Evolutionary conservation across 352 stramenopile genomes (phyloP), one percentile per base, ranked within the genome.

Genomic region (Pythium periplocum): DNA sequence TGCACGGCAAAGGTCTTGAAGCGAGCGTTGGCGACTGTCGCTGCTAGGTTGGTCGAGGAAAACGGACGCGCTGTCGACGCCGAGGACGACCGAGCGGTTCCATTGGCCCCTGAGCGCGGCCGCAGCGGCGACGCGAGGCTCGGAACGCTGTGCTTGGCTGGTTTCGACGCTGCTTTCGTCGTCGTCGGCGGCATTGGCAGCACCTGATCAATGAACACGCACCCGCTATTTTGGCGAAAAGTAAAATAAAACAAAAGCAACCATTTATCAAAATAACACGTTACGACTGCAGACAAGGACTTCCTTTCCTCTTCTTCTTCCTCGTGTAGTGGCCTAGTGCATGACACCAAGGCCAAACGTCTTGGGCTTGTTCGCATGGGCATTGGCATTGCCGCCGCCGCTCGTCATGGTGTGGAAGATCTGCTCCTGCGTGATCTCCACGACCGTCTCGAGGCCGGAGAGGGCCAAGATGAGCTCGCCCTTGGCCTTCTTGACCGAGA

Each of bases 1-100:
- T 87, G 70, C 59, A 83, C 61, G 41, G 75, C 66, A 40, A 84
- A 81, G 6, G 57, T 73, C 53, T 78, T 78, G 53, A 81, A 79
- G 4, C 68, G 71, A 30, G 73, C 65, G 46, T 73, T 79, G 9
- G 68, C 66, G 37, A 81, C 57, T 0, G 73, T 75, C 2, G 64
- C 61, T 10, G 68, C 64, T 32, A 81, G 55, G 57, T 77, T 84
- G 2, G 68, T 79, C 2, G 73, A 68, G 1, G 73, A 82, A n/a
- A 69, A 76, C 3, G 73, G 73, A 6, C 70, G 55, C 51, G 46
- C 68, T 30, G 55, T 34, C 6, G 44, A 53, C 7, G 50, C 9
- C 32, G 50, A 46, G 9, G 53, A 47, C 26, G 44, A 46, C 8
- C 48, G 43, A 4, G 51, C 52, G 1, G 56, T 26, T 26, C 17